Evolutionary conservation across 495 filamentous ascomycete genomes (phyloP).

Genomic region (Penicillium verhagenii): DNA sequence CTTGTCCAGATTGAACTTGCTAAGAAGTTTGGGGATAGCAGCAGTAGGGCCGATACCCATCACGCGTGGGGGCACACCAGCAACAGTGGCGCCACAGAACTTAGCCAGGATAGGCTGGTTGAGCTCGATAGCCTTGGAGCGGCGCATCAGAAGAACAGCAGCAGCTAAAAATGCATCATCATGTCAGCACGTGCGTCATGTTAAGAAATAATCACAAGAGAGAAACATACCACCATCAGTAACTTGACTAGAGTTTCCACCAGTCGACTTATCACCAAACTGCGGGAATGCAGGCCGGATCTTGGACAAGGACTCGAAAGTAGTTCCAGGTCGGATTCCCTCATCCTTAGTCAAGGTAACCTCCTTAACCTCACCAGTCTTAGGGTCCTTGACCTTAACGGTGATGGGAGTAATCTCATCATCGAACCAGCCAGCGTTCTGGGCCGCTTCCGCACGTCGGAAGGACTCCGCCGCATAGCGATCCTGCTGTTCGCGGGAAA

Average conservation of each 20-base stretch:
- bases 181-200: neutral
- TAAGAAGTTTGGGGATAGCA: constrained; percentile 90
- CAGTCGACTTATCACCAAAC: constrained; percentile 83
- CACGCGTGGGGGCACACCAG: constrained; percentile 84
- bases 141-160: constrained; percentile 89
- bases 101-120: constrained; percentile 92
- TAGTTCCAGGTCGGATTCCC: constrained; percentile 86
- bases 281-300: constrained; percentile 88
- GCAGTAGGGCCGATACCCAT: constrained; percentile 97
- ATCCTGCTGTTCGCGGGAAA: constrained; percentile 78
- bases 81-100: constrained; percentile 87
- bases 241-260: constrained; percentile 94
- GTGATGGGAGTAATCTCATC: constrained; percentile 92
- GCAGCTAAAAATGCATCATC: constrained; percentile 55
- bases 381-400: constrained; percentile 75
- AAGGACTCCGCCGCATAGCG: constrained; percentile 83
- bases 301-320: constrained; percentile 75
- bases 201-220: neutral
- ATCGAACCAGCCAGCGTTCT: constrained; percentile 90
- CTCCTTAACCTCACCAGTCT: constrained; percentile 72
- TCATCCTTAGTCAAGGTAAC: constrained; percentile 83
- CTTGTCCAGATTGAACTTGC: constrained; percentile 74
- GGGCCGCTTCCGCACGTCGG: constrained; percentile 79
- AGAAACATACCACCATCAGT: constrained; percentile 71
- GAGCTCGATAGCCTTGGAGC: constrained; percentile 80